These are phyloP conservation scores for Ceratobasidium sp. DNA, from an alignment of 1,284 basidiomycete genomes.

Conservation along the genomic window DNA sequence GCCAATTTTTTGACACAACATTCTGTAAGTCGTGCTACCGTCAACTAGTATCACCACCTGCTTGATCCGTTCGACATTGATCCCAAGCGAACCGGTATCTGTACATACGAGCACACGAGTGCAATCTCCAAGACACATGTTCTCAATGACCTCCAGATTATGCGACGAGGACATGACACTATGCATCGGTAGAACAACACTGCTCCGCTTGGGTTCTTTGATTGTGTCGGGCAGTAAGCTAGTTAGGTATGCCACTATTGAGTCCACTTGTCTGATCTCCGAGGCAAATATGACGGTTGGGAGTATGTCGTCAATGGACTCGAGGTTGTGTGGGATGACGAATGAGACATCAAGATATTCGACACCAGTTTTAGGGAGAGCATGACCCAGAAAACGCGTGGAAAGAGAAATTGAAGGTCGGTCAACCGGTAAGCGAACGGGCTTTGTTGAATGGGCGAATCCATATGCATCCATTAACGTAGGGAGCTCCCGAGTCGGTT, in stretches of 20 bases:
- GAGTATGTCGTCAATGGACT: background rate
- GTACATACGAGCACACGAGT: constrained; percentile 11
- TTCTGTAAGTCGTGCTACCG: background rate
- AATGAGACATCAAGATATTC: background rate
- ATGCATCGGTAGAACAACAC: background rate
- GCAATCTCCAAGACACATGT: background rate
- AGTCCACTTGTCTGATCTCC: background rate
- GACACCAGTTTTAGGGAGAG: background rate
- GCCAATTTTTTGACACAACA: constrained; percentile 6
- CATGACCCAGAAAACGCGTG: background rate
- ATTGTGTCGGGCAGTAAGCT: background rate
- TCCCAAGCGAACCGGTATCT: constrained; percentile 7
- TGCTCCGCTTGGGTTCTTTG: too few species aligned
- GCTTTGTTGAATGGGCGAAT: background rate
- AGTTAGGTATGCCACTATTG: background rate
- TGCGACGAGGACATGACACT: background rate
- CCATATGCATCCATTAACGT: too few species aligned
- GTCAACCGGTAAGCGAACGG: constrained; percentile 12
- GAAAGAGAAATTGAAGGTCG: background rate
- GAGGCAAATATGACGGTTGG: background rate
- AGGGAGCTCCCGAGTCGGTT: background rate
- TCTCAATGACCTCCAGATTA: background rate
- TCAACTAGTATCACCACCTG: constrained; percentile 5
- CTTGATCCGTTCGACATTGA: background rate
- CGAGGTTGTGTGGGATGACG: background rate